Conservation (phyloP, 2,329 filamentous ascomycete species). For the Fusarium ambrosium region DNA sequence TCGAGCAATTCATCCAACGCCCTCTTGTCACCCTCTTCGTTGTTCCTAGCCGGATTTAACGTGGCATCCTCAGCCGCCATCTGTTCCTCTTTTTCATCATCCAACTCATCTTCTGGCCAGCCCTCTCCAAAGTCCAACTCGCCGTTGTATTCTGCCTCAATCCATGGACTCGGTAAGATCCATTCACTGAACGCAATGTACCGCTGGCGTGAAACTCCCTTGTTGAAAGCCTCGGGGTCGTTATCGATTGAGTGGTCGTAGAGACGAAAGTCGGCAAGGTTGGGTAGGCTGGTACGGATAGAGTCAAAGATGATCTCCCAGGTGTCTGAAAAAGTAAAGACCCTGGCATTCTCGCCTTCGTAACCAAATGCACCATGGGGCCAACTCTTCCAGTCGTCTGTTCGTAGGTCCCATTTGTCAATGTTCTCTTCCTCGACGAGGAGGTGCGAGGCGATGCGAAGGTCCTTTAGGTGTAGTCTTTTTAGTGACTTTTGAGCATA, state of each 20-base stretch:
- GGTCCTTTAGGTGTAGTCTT: neutral
- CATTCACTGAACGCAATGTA: neutral
- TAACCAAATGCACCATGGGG: neutral
- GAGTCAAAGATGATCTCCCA: neutral
- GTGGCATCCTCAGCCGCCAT: neutral
- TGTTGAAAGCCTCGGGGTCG: neutral
- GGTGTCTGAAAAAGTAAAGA: neutral
- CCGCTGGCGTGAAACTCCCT: neutral
- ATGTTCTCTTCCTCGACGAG: neutral
- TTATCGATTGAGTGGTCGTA: neutral
- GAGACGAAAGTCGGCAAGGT: neutral
- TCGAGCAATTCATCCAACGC: neutral
- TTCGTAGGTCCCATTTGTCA: neutral
- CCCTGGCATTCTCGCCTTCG: neutral
- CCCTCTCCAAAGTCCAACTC: neutral
- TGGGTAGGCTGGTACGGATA: neutral
- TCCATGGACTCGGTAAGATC: neutral
- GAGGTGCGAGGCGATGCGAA: neutral
- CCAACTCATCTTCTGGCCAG: neutral
- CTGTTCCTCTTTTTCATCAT: neutral
- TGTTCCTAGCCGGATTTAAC: neutral
- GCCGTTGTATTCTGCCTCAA: neutral
- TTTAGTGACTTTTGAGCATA: neutral
- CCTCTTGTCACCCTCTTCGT: neutral
- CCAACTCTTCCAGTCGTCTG: neutral